Percentiles rank a stretch among this genome's conserved stretches.
phyloP scores from a whole-genome alignment of 73 alveolate genomes.

The Tetrahymena malaccensis region DNA sequence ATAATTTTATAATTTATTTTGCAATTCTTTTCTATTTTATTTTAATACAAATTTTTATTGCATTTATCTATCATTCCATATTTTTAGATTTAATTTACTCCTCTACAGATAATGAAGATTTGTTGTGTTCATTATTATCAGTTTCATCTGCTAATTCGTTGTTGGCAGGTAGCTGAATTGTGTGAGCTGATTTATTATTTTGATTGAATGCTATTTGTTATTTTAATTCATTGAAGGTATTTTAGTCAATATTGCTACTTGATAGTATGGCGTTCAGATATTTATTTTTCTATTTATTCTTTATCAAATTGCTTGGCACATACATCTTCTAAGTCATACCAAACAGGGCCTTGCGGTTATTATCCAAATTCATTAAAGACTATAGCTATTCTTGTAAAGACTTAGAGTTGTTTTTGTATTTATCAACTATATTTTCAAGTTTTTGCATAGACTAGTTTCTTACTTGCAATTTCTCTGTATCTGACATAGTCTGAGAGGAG shows the following conservation, averaged over 20 bases:
- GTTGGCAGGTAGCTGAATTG: background rate
- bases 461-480: background rate
- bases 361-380: background rate
- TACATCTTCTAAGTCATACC: background rate
- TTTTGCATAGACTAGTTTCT: background rate
- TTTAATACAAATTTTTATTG: too few species aligned
- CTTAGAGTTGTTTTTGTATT: background rate
- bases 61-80: too few species aligned
- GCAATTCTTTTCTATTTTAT: too few species aligned
- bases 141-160: background rate
- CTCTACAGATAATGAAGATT: too few species aligned
- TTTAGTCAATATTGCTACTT: background rate
- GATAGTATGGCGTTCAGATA: background rate
- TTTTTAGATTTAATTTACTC: too few species aligned
- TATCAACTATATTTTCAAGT: background rate
- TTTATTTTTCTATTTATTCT: background rate
- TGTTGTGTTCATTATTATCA: background rate
- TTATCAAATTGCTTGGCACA: background rate
- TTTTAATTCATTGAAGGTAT: background rate
- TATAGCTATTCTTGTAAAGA: background rate
- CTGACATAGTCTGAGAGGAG: background rate
- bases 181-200: background rate
- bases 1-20: too few species aligned
- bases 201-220: background rate
- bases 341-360: background rate